Evolutionary conservation across 1,284 basidiomycete species (phyloP), one percentile per base, ranked within the genome.

Genomic region (Boletus nobilissimus): DNA sequence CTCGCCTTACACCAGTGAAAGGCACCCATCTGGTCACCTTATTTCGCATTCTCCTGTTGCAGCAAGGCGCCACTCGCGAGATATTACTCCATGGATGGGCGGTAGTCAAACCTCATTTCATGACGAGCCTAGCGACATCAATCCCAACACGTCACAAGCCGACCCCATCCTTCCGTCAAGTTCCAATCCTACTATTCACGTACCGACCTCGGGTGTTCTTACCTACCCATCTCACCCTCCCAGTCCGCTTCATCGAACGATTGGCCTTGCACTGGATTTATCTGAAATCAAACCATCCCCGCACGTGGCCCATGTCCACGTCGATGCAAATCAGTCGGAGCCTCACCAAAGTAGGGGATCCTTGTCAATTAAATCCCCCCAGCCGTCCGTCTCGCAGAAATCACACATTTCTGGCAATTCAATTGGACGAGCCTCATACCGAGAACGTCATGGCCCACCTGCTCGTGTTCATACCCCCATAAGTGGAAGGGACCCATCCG

Each of bases 21-120:
- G 82, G 66, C 81, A 83, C 22, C 76, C 74, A 26, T 83, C 83
- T 63, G 84, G 82, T 43, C 83, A 85, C 36, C 83, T 85, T 36
- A 7, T 43, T 6, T 80, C 82, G 32, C 60, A 68, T 54, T 68
- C 83, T 29, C 81, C 77, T 26, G 10, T 38, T 51, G 74, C 74
- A 32, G 67, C 74, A 69, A 82, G 78, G 48, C 77, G 64, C 38
- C 51, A 71, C 63, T 81, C 82, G 3, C 76, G 64, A 73, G n/a
- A n/a, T n/a, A n/a, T n/a, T n/a, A n/a, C n/a, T n/a, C 16, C 75
- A n/a, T 78, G 70, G 76, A 74, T 78, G n/a, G 18, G 46, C n/a
- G 69, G 74, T 39, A 78, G 78, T 51, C 82, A 72, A 66, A 54
- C 63, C 19, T 77, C 83, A 22, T 36, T 83, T 39, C 74, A 77